Base-by-base conservation (phyloP, 1,284 basidiomycete genomes). In the Abortiporus biennis region DNA sequence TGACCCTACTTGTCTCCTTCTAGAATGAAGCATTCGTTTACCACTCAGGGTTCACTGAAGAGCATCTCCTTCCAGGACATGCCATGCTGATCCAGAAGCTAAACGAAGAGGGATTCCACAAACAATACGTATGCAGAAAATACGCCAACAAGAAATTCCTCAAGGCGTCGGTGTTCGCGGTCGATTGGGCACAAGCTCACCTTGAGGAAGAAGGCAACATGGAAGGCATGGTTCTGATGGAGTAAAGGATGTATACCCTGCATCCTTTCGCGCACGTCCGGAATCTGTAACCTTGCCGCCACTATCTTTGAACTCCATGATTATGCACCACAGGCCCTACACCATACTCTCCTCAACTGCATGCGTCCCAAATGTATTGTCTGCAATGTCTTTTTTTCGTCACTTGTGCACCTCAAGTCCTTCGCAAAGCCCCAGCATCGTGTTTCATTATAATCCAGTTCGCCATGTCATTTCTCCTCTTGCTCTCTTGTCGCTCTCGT, bases 141-240 rank as follows among this genome's bases (percentile, higher is more conserved):
- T 99, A 99, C 64, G 82, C 92, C 41, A 83, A 90, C 76, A 95
- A 94, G 79, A 92, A 93, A 69, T 96, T 94, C 77, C 78, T 97
- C 59, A 91, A 93, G 64, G 93, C 85, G 17, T 81, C 84, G 11
- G 58, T 76, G 30, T 87, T 78, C 55, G 84, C 84, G 33, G 71
- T 83, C 53, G 74, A 84, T 41, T 85, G 80, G 80, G 82, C 83
- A 45, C 59, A 56, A 54, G 54, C 44, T 25, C 55, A 65, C 49
- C 40, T 55, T 36, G 50, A 56, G 35, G 53, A 54, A 27, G 54
- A 54, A 47, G 53, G 49, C 52, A 48, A 53, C 42, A 56, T 60
- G 41, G 72, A 72, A 51, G 63, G 61, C 45, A 74, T 78, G 73
- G 66, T 72, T 59, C 64, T 72, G 54, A 70, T 70, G 59, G 57